Conservation (phyloP, 257 asterid species). For the Scutellaria barbata region DNA sequence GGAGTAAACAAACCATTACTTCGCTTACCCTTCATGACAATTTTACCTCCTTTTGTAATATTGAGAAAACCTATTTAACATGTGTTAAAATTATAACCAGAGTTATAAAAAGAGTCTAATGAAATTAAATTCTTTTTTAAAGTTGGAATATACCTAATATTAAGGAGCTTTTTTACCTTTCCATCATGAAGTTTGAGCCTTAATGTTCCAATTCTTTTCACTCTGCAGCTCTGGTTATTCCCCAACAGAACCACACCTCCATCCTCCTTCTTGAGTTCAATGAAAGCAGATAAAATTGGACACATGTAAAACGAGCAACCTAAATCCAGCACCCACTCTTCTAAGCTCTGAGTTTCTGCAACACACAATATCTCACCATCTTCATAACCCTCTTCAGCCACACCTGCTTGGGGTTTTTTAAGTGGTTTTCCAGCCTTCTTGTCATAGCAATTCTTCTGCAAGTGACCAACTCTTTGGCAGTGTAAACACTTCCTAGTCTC, state of each 20-base stretch:
- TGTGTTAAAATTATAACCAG: background rate
- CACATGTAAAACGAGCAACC: background rate
- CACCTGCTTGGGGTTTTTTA: background rate
- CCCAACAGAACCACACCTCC: background rate
- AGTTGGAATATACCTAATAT: background rate
- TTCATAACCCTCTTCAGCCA: background rate
- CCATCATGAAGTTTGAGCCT: background rate
- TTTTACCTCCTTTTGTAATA: background rate
- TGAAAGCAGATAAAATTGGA: background rate
- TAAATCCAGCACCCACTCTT: background rate
- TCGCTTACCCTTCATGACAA: background rate
- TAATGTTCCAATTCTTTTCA: background rate
- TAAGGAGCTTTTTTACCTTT: background rate
- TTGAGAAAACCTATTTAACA: fast-evolving
- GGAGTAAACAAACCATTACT: background rate
- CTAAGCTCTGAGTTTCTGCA: background rate
- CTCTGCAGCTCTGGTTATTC: background rate
- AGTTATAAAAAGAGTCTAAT: background rate
- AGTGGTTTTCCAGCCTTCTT: background rate
- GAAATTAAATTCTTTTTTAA: background rate
- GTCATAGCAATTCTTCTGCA: background rate
- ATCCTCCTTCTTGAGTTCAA: background rate
- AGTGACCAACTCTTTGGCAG: background rate
- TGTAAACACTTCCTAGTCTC: background rate
- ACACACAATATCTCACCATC: background rate